A percentile compares a stretch with the other conserved stretches of the same genome.
Conservation (phyloP, 306 rosid species). For the Cucurbita ficifolia region DNA sequence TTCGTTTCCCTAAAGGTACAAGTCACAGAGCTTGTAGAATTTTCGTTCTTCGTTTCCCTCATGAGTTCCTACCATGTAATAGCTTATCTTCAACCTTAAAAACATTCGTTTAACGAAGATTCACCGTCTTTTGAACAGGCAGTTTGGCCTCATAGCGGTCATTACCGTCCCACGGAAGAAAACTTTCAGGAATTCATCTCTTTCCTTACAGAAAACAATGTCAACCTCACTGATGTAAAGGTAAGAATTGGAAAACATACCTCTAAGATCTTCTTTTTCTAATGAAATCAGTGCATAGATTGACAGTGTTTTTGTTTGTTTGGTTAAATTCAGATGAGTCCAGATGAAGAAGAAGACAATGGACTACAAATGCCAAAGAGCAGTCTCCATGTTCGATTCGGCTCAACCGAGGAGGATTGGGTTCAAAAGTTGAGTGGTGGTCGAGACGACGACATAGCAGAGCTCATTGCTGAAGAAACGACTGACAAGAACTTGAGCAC, state of each 20-base stretch:
- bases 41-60: neutral
- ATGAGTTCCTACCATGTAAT: neutral
- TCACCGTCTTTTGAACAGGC: conserved; percentile 4
- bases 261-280: neutral
- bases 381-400: conserved; percentile 46
- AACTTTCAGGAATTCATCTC: conserved; percentile 20
- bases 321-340: conserved; percentile 50
- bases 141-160: conserved; percentile 29
- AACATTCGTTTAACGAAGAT: neutral
- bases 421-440: conserved; percentile 21
- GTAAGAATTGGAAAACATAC: conserved; percentile 2
- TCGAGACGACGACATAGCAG: conserved; percentile 18
- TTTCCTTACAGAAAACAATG: conserved; percentile 23
- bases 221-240: conserved; percentile 20
- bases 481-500: conserved; percentile 17
- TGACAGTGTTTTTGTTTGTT: conserved; percentile 8
- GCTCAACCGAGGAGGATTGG: conserved; percentile 69
- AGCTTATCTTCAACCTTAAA: neutral
- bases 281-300: neutral
- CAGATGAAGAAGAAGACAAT: conserved; percentile 47
- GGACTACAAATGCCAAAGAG: conserved; percentile 25
- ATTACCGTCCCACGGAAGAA: conserved; percentile 25
- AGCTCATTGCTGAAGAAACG: conserved; percentile 14
- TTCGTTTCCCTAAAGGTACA: conserved; percentile 6
- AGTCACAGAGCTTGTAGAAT: neutral